Base-by-base conservation (phyloP, 1,284 basidiomycete species). In the Trametes hirsuta region DNA sequence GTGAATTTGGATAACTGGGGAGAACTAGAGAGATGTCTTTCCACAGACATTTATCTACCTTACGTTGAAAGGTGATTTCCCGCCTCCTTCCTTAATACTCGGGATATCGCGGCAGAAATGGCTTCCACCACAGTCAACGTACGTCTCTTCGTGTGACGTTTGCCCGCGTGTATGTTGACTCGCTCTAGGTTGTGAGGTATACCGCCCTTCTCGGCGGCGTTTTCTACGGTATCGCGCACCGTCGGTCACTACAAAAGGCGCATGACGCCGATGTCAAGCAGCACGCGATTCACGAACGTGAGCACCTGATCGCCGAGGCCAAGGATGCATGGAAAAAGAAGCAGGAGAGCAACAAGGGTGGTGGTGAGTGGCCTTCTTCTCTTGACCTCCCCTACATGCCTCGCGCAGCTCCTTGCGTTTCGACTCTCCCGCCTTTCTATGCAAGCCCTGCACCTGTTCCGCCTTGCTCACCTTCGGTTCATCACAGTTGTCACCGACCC, bases 201-300 rank as follows among this genome's bases (percentile, higher is more conserved):
- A 90, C 95, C 40, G 95, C 97, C 54, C 87, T 99, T 68, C 79
- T 91, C 65, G 84, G 86, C 57, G 97, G 97, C 74, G 85, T 98
- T 70, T 80, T 90, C 75, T 99, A 98, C 77, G 97, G 97, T 71
- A 90, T 97, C 75, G 83, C 88, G 69, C 97, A 98, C 82, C 90
- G 91, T 74, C 86, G 91, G 72, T 92, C 95, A 73, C 81, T 99
- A 68, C 95, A 97, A 80, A 85, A 87, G 68, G 81, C 86, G 66
- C 86, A 92, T 74, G 88, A 97, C 76, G 80, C 83, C 63, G 82
- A 88, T 65, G 88, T 87, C 73, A 78, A 85, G 65, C 81, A 87
- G 63, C 84, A 87, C 71, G 88, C 87, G 55, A 77, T 85, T 46
- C 86, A 91, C 69, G 85, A 86, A 70, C 83, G 91, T 68, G 87